These are phyloP conservation scores for Melanogaster broomeanus DNA, from an alignment of 768 basidiomycete genomes.

Conservation along the genomic window DNA sequence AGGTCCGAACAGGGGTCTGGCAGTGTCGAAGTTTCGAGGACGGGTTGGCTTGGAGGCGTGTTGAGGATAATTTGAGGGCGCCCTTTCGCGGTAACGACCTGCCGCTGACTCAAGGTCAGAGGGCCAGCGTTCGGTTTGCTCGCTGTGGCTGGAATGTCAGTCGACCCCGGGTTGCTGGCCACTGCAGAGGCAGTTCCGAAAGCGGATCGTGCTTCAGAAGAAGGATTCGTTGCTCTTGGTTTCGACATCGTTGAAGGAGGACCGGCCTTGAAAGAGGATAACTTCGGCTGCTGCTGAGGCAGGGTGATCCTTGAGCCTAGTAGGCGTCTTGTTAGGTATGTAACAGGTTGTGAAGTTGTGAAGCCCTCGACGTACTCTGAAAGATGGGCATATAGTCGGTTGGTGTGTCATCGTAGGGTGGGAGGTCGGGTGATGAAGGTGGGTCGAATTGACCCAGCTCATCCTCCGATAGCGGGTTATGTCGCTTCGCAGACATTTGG, in stretches of 20 bases:
- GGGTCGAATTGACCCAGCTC: neutral
- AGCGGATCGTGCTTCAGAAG: neutral
- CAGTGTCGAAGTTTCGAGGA: neutral
- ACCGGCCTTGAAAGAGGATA: neutral
- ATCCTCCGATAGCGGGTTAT: neutral
- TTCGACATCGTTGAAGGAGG: neutral
- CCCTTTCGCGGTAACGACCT: neutral
- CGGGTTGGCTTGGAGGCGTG: neutral
- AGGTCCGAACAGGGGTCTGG: neutral
- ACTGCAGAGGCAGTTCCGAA: neutral
- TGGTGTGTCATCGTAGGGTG: neutral
- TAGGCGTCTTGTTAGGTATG: neutral
- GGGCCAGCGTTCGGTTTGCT: neutral
- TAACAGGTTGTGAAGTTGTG: neutral
- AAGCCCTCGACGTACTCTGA: slow-evolving; percentile 2
- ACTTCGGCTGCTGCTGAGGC: neutral
- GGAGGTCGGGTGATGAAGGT: neutral
- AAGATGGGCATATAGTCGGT: neutral
- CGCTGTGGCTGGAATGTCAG: neutral
- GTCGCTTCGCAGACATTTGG: neutral
- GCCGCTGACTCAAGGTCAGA: neutral
- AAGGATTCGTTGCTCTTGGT: neutral
- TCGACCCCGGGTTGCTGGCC: neutral
- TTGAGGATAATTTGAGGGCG: neutral
- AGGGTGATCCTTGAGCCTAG: neutral